Evolutionary conservation across 169 alveolate genomes (phyloP).

Genomic region (Cryptosporidium muris): DNA sequence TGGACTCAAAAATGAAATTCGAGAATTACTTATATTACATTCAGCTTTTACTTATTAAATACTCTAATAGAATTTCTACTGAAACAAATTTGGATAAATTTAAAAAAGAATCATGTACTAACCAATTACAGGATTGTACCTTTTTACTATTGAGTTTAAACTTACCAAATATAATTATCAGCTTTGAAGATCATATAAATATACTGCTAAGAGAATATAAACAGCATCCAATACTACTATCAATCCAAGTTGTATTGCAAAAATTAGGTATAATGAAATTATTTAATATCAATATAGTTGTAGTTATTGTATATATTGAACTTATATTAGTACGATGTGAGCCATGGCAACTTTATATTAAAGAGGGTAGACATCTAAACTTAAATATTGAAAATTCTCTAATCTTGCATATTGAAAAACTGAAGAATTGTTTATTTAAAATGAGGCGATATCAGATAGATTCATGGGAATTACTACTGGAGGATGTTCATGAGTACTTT

Average conservation of each 20-base stretch:
- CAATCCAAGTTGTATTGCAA: conserved; percentile 26
- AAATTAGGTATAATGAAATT: conserved; percentile 12
- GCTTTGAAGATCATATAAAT: neutral
- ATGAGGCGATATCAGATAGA: conserved; percentile 21
- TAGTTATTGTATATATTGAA: conserved; percentile 35
- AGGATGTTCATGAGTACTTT: conserved; percentile 18
- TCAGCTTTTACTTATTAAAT: no score
- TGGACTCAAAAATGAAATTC: no score
- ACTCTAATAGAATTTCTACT: no score
- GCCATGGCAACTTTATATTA: conserved; percentile 44
- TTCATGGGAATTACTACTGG: conserved; percentile 25
- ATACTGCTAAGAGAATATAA: conserved; percentile 11
- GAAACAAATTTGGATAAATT: no score
- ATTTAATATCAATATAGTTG: neutral
- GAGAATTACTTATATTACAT: no score
- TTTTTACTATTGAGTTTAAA: neutral
- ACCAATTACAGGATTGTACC: no score
- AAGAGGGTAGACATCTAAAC: conserved; percentile 41
- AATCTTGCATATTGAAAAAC: neutral
- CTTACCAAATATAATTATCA: conserved; percentile 1
- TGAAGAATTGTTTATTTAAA: conserved; percentile 3
- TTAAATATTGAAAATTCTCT: neutral
- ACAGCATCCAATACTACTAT: conserved; percentile 22
- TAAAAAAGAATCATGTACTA: no score
- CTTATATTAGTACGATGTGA: conserved; percentile 10